These are phyloP conservation scores for Groenewaldozyma tartarivorans DNA, from an alignment of 805 yeast species.

Conservation along the genomic window DNA sequence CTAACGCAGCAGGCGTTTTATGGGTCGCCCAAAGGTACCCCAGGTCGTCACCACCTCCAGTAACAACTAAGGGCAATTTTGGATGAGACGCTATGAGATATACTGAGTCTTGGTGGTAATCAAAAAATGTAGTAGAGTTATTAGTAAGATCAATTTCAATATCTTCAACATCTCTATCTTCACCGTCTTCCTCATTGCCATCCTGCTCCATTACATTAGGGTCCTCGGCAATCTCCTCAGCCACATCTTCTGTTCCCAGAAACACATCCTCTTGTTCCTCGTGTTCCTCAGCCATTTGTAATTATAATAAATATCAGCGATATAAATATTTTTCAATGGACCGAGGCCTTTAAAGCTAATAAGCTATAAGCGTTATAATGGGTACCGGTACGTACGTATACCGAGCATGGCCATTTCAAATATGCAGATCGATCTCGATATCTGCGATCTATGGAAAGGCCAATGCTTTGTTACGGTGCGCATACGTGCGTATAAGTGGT, in stretches of 20 bases:
- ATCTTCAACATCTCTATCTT: conserved; percentile 35
- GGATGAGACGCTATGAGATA: conserved; percentile 82
- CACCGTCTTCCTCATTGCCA: conserved; percentile 30
- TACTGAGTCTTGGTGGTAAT: conserved; percentile 79
- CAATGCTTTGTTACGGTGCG: not conserved
- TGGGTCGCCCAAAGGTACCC: conserved; percentile 86
- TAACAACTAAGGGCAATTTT: conserved; percentile 65
- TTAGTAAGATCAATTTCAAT: conserved; percentile 81
- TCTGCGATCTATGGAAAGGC: not conserved
- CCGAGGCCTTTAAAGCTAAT: too few relatives aligned
- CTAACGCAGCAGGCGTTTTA: conserved; percentile 60
- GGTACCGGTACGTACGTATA: too few relatives aligned
- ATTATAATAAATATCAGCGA: too few relatives aligned
- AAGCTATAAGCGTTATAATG: too few relatives aligned
- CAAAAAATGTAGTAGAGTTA: conserved; percentile 84
- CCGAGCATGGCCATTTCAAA: too few relatives aligned
- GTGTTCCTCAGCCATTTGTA: too few relatives aligned
- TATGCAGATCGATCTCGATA: too few relatives aligned
- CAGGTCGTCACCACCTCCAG: conserved; percentile 92
- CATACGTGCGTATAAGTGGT: too few relatives aligned
- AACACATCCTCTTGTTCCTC: conserved; percentile 33
- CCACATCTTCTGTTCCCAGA: conserved; percentile 20
- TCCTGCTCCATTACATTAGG: conserved; percentile 23
- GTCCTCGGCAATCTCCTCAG: conserved; percentile 10
- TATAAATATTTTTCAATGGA: too few relatives aligned